Conservation (phyloP, 2,329 filamentous ascomycete genomes). For the Xylaria sp. region DNA sequence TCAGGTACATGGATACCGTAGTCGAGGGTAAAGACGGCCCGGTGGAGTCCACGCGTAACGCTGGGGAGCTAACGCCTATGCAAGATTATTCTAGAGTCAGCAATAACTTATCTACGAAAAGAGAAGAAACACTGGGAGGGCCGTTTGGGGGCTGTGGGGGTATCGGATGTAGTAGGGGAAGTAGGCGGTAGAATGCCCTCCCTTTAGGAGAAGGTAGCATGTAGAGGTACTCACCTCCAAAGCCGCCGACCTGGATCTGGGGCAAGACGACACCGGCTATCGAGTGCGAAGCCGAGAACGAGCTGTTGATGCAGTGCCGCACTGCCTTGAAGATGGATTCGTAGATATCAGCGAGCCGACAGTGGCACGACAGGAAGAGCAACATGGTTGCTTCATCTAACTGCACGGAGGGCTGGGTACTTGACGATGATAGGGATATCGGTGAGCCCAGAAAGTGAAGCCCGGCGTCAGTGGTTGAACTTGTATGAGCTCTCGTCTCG, state of each 20-base stretch:
- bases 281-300: not conserved
- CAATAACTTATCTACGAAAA: not conserved
- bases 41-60: slow-evolving; percentile 18
- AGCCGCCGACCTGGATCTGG: slow-evolving; percentile 13
- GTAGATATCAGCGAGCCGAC: slow-evolving; percentile 21
- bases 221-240: not conserved
- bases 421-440: not conserved
- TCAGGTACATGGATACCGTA: slow-evolving; percentile 19
- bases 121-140: too few relatives aligned
- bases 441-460: too few relatives aligned
- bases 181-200: too few relatives aligned
- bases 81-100: not conserved
- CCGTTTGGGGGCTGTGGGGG: too few relatives aligned
- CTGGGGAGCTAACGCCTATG: slow-evolving; percentile 9
- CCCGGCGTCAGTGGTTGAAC: too few relatives aligned
- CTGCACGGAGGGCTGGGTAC: not conserved
- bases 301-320: slow-evolving; percentile 3
- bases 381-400: slow-evolving; percentile 19
- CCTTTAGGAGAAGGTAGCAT: not conserved
- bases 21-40: slow-evolving; percentile 8
- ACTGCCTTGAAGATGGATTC: slow-evolving; percentile 18
- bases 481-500: not conserved
- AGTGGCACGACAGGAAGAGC: slow-evolving; percentile 24
- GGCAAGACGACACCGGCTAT: slow-evolving; percentile 15
- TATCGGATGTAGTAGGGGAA: too few relatives aligned